Evolutionary conservation across 2,329 filamentous ascomycete species (phyloP), one percentile per base, ranked within the genome.

Genomic region (Cryoendolithus antarcticus): DNA sequence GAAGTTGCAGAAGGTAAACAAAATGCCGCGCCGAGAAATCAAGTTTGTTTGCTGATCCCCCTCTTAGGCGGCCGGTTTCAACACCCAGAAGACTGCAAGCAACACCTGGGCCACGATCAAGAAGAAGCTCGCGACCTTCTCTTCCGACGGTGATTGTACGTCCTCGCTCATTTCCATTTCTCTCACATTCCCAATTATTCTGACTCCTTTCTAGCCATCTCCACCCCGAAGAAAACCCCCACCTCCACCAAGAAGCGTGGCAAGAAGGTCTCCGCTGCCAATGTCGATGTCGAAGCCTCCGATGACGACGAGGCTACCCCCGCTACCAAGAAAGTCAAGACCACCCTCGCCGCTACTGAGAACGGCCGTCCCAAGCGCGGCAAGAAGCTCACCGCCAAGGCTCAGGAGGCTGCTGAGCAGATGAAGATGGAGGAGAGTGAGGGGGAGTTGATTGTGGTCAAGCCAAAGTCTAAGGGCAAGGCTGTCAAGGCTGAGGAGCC

Each of bases 61-160:
- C 24, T 6, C 24, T 9, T 41, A 44, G 32, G 33, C 40, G 15
- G 54, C 40, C 29, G 51, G 41, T 3, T 59, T 59, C 50, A 55
- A 55, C 37, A 55, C 54, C 12, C 27, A 32, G 21, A 60, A 60
- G 46, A 57, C 53, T 9, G 45, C 51, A 3, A 37, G 43, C 40
- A 61, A 61, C 49, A 53, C 48, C n/a, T 61, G 58, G 58, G 54
- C 48, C 35, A 39, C 38, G 3, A 49, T 59, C 44, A 59, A 58
- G 51, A 55, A 54, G 48, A 58, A 60, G 50, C 40, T 61, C 32
- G 34, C 37, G 9, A 11, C 35, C 6, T 12, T 50, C 12, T 41
- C 37, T 28, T 40, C 50, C 24, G 47, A 40, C 11, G 53, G 45
- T 34, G 38, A 42, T 34, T 39, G 33, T 35, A 9, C 24, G 19